phyloP scores from a whole-genome alignment of 805 yeast species.

The Saccharomyces paradoxus region DNA sequence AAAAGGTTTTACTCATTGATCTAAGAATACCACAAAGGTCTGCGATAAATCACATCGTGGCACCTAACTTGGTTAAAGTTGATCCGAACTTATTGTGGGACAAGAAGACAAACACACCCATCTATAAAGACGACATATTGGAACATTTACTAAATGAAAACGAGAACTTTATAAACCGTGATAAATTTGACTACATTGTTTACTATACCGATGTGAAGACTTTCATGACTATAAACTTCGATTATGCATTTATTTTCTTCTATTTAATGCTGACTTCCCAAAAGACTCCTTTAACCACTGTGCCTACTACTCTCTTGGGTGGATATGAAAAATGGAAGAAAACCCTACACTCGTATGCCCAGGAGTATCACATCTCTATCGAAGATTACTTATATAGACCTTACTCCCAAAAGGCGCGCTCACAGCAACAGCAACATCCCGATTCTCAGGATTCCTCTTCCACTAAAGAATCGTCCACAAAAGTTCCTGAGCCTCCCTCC shows the following conservation, averaged over 20 bases:
- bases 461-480: not conserved
- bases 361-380: constrained; percentile 17
- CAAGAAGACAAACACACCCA: constrained; percentile 20
- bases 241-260: constrained; percentile 29
- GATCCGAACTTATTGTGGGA: constrained; percentile 34
- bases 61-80: constrained; percentile 32
- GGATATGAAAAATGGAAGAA: constrained; percentile 40
- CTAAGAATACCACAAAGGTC: constrained; percentile 31
- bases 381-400: constrained; percentile 17
- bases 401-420: constrained; percentile 1
- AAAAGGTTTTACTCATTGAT: constrained; percentile 32
- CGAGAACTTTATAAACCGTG: constrained; percentile 24
- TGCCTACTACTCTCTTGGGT: constrained; percentile 33
- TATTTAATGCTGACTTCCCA: constrained; percentile 17
- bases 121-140: constrained; percentile 27
- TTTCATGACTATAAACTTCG: constrained; percentile 24
- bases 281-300: constrained; percentile 9
- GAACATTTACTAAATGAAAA: constrained; percentile 22
- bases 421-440: not conserved
- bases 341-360: constrained; percentile 25
- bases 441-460: not conserved
- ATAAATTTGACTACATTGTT: constrained; percentile 31
- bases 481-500: constrained; percentile 8
- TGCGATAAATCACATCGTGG: constrained; percentile 32
- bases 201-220: constrained; percentile 35